Percentiles rank a stretch among this genome's conserved stretches.
These are phyloP conservation scores for Ustilago curta DNA, from an alignment of 1,284 basidiomycete species.

Conservation along the genomic window DNA sequence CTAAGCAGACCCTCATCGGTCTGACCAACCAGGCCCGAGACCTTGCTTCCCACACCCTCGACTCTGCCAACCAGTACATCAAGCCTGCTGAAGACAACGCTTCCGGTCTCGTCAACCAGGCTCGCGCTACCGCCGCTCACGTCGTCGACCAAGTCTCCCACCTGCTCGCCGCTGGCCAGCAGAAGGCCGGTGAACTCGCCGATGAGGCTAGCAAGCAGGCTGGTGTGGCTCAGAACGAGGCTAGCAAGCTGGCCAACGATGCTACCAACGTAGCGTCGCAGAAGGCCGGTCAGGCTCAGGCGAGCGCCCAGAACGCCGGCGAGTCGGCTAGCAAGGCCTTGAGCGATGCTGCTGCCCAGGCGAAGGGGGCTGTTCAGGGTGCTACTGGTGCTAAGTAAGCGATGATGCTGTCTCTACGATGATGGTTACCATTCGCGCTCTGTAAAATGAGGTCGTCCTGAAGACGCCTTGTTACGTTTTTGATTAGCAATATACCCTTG, in stretches of 20 bases:
- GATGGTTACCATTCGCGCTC: too few relatives aligned
- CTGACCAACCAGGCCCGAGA: slow-evolving; percentile 56
- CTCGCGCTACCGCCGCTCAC: slow-evolving; percentile 42
- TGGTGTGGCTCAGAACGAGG: slow-evolving; percentile 15
- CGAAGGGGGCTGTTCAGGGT: slow-evolving; percentile 43
- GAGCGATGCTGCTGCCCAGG: slow-evolving; percentile 49
- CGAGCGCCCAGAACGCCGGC: slow-evolving; percentile 28
- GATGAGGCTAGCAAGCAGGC: slow-evolving; percentile 49
- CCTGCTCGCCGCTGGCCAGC: slow-evolving; percentile 41
- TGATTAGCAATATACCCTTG: slow-evolving; percentile 43
- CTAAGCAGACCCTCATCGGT: slow-evolving; percentile 50
- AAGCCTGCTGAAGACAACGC: slow-evolving; percentile 51
- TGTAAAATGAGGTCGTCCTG: slow-evolving; percentile 2
- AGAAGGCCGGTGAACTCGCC: slow-evolving; percentile 45
- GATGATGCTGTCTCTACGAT: neutral
- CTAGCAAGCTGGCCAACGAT: slow-evolving; percentile 25
- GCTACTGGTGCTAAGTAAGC: slow-evolving; percentile 41
- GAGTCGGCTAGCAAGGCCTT: slow-evolving; percentile 43
- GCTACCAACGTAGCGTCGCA: slow-evolving; percentile 27
- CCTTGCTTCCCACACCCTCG: slow-evolving; percentile 52
- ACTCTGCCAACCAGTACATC: slow-evolving; percentile 59
- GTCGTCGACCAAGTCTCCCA: slow-evolving; percentile 46
- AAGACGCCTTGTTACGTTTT: neutral
- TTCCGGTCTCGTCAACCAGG: slow-evolving; percentile 44
- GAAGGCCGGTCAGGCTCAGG: slow-evolving; percentile 35